Evolutionary conservation across 345 rosid genomes (phyloP), one percentile per base, ranked within the genome.

Genomic region (Bretschneidera sinensis): DNA sequence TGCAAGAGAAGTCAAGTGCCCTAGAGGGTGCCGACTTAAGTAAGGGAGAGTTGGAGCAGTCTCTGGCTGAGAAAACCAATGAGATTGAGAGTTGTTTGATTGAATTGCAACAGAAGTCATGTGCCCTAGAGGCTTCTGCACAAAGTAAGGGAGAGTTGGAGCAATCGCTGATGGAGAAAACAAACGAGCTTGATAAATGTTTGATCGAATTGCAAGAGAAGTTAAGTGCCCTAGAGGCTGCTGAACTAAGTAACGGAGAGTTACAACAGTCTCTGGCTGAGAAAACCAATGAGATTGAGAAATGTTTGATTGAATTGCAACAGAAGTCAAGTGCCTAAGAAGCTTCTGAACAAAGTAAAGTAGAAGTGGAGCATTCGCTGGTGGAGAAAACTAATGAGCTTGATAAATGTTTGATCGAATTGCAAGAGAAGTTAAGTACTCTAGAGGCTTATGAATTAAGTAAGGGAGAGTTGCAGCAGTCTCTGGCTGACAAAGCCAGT

Each of bases 401-500:
- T 0, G 52, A 48, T 9, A 48, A 48, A 48, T n/a, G 6, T 48
- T 20, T 48, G 21, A 11, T 18, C 13, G 52, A 48, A 48, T 48
- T 48, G 52, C 52, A 20, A 48, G 52, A 48, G 13, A 48, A 48
- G 21, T 48, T 19, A 48, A 20, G 6, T n/a, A 19, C 20, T 6
- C 2, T 48, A n/a, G 21, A 17, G 20, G 52, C 52, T 10, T 17
- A 9, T 48, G 52, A 48, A 18, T 6, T 48, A 48, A 48, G 8
- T 2, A 48, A 48, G 20, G 87, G 60, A 60, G 88, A 87, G 52
- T 33, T 73, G 66, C 67, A 68, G 48, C 77, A 68, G 60, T 68
- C 70, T 62, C 56, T 73, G 55, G 77, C 59, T 28, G 77, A 63
- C 56, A 73, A 63, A 73, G 10, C 62, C 17, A 73, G 50, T 43